These are phyloP conservation scores for Pugionium cornutum DNA, from an alignment of 345 rosid species.

Conservation along the genomic window DNA sequence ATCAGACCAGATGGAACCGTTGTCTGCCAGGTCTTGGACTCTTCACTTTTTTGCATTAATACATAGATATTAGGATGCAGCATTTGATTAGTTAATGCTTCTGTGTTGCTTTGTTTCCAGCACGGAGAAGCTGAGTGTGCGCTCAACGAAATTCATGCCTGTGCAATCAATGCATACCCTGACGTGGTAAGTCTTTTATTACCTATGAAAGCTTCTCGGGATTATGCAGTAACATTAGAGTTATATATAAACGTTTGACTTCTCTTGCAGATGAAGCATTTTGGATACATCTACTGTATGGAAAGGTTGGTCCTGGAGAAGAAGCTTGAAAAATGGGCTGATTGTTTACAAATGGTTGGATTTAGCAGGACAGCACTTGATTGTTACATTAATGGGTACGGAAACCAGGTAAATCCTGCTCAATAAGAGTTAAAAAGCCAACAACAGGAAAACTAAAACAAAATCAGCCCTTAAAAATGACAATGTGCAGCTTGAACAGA, in stretches of 20 bases:
- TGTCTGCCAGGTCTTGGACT: conserved; percentile 66
- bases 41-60: conserved; percentile 21
- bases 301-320: conserved; percentile 49
- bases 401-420: conserved; percentile 48
- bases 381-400: conserved; percentile 59
- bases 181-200: conserved; percentile 46
- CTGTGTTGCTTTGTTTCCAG: conserved; percentile 37
- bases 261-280: conserved; percentile 52
- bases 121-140: conserved; percentile 65
- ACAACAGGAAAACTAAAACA: background rate
- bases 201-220: background rate
- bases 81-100: background rate
- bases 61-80: background rate
- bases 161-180: conserved; percentile 55
- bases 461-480: background rate
- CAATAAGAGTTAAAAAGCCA: background rate
- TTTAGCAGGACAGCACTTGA: conserved; percentile 45
- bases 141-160: conserved; percentile 55
- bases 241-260: background rate
- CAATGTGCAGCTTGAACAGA: conserved; percentile 50
- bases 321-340: conserved; percentile 49
- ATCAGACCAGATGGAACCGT: conserved; percentile 43
- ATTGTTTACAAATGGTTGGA: conserved; percentile 50
- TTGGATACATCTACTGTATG: conserved; percentile 53
- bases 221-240: background rate